A percentile compares a stretch with the other conserved stretches of the same genome.
Conservation (phyloP, 2,329 filamentous ascomycete genomes). For the Elsinoe necatrix region DNA sequence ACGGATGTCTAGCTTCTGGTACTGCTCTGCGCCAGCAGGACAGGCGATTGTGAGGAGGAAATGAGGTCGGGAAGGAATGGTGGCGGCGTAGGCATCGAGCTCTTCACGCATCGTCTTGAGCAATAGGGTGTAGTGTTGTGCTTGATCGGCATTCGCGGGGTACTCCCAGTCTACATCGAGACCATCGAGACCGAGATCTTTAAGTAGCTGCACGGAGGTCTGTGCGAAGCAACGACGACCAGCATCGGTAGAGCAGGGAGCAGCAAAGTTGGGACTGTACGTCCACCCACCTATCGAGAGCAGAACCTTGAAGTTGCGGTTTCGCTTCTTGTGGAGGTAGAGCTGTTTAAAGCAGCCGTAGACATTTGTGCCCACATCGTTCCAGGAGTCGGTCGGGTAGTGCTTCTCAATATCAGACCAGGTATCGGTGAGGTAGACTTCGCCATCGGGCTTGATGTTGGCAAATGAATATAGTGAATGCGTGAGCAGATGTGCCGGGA, state of each 20-base stretch:
- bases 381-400: conserved; percentile 59
- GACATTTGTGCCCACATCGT: conserved; percentile 57
- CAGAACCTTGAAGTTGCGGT: conserved; percentile 69
- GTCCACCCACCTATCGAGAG: conserved; percentile 80
- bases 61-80: conserved; percentile 29
- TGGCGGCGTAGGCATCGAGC: conserved; percentile 34
- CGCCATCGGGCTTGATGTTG: conserved; percentile 72
- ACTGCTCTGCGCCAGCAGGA: conserved; percentile 37
- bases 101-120: conserved; percentile 32
- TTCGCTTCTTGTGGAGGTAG: conserved; percentile 63
- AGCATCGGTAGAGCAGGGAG: conserved; percentile 53
- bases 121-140: conserved; percentile 33
- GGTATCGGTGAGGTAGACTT: conserved; percentile 63
- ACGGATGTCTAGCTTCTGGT: conserved; percentile 33
- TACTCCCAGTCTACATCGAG: conserved; percentile 44
- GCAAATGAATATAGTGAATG: conserved; percentile 89
- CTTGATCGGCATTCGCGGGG: conserved; percentile 35
- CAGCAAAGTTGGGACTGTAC: conserved; percentile 68
- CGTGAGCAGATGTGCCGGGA: conserved; percentile 72
- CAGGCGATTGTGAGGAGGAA: conserved; percentile 40
- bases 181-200: conserved; percentile 63
- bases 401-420: conserved; percentile 63
- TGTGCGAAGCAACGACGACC: conserved; percentile 60
- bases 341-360: conserved; percentile 75
- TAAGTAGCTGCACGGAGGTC: conserved; percentile 64